Base-by-base conservation (phyloP, 257 asterid genomes). In the Knoxia roxburghii region DNA sequence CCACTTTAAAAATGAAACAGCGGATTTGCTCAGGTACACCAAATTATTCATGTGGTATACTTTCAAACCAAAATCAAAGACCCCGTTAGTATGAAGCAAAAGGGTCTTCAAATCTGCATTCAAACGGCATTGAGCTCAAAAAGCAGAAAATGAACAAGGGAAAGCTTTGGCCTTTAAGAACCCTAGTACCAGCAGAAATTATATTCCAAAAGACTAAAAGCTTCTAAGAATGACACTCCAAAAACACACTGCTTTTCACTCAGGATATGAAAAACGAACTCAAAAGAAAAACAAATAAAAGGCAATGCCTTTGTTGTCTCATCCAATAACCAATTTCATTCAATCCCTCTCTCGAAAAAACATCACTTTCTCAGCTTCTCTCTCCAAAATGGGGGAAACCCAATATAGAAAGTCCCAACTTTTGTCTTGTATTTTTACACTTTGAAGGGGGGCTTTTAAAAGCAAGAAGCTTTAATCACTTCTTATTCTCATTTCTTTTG, bases 181-280 rank as follows among this genome's bases (percentile, higher is more conserved):
- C 46, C 73, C 70, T 45, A 51, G 15, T 48, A 46, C 21, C 53
- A 58, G 30, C 68, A 49, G 11, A 5, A 33, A 49, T 54, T 69
- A 64, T 64, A 64, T 50, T 65, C 55, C 67, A 67, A 40, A 60
- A n/a, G 67, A 49, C 70, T 53, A 68, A 24, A 65, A 37, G 66
- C 69, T 43, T 37, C 70, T 9, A 0, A 64, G 12, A 56, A 39
- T 32, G 21, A 62, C 15, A 50, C 29, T 53, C 73, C 69, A 74
- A 74, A 75, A 64, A 66, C 74, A 63, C 71, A 49, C 76, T 48
- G 68, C 12, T 64, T 17, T 64, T 60, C 73, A 26, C 68, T 69
- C 32, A 57, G 21, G 35, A 39, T n/a, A 68, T 29, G n/a, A n/a
- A 66, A 72, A 39, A 64, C n/a, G 40, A 37, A 20, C 17, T 49